Evolutionary conservation across 345 rosid genomes (phyloP).

Genomic region (thale cress (Arabidopsis thaliana)): TAIR10.1 NC_003074.8:9252501-9253000

Average conservation of each 20-base stretch:
- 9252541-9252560: neutral
- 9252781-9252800: conserved; percentile 62
- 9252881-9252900: conserved; percentile 7
- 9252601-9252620: neutral
- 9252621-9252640: neutral
- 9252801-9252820: conserved; percentile 57
- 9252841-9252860: conserved; percentile 96
- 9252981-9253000: conserved; percentile 97
- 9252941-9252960: conserved; percentile 71
- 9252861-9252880: conserved; percentile 74
- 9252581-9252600: neutral
- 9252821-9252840: conserved; percentile 80
- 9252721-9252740: conserved; percentile 95
- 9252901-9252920: neutral
- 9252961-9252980: conserved; percentile 93
- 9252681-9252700: conserved; percentile 97
- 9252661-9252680: conserved; percentile 95
- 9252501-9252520: neutral
- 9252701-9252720: conserved; percentile 83
- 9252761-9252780: conserved; percentile 60
- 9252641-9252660: conserved; percentile 50
- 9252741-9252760: conserved; percentile 94
- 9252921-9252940: neutral
- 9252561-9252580: neutral
- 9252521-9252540: neutral